Evolutionary conservation across 2,329 filamentous ascomycete species (phyloP), one percentile per base, ranked within the genome.

Genomic region (Fonsecaea pugnacius): DNA sequence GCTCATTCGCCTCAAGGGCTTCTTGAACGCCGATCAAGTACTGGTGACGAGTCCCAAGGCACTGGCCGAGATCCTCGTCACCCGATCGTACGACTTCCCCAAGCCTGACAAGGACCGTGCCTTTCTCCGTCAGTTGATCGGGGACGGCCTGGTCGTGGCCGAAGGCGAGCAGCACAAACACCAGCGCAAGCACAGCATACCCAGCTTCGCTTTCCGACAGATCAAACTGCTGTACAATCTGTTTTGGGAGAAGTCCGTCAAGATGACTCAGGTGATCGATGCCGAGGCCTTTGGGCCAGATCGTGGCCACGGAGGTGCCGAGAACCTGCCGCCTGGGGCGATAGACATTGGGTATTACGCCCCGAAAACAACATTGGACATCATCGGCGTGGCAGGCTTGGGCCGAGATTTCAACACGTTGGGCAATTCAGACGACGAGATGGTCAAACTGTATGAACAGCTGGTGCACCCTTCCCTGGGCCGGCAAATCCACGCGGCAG

Each of bases 121-220:
- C n/a, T 70, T 70, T 10, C 65, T 82, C 32, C 69, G 69, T 4
- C 75, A 72, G 21, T 54, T 79, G 4, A 70, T 78, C 1, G 80
- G 80, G 0, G 70, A 77, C 61, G 79, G 80, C 0, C 46, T 82
- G 10, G 77, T 97, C 33, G 79, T 96, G 9, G 90, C 91, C 2
- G 93, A 97, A 76, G 93, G 93, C n/a, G 91, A 95, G 10, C 90
- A 93, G 72, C 94, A 97, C 76, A 94, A 90, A 78, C 69, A 66
- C 24, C 90, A 92, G 78, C 85, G 93, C 56, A 92, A 89, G 74
- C 87, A 89, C 63, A 84, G 96, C 21, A 86, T 89, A 78, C 92
- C 92, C 0, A 90, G 91, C 1, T 96, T 96, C 75, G 83, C 87
- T 16, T 95, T 91, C 72, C 85, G 91, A 21, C 91, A 95, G 71